Percentiles rank a stretch among this genome's conserved stretches.
Conservation (phyloP, 129 eudicot genomes). For the Escallonia rubra region DNA sequence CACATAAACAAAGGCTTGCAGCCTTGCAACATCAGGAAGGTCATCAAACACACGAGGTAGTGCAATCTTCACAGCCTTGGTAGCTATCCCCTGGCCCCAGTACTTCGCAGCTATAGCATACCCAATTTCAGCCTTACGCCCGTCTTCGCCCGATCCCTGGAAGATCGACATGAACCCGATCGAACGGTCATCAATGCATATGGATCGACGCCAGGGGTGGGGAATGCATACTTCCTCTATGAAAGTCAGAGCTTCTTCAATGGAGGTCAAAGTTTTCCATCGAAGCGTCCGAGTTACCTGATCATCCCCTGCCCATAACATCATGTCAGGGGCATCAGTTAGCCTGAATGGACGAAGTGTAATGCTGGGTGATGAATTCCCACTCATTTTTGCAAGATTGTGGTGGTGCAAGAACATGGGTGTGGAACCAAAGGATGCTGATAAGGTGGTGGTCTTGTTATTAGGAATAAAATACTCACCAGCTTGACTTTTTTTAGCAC, state of each 20-base stretch:
- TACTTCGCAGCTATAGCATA: conserved; percentile 3
- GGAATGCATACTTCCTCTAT: background rate
- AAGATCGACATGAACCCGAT: conserved; percentile 18
- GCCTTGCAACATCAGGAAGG: conserved; percentile 4
- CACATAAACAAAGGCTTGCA: conserved; percentile 11
- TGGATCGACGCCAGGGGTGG: conserved; percentile 29
- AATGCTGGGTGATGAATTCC: background rate
- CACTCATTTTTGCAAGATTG: no score
- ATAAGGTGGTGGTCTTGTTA: no score
- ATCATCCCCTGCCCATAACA: conserved; percentile 14
- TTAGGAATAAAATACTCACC: no score
- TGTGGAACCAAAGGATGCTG: no score
- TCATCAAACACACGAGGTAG: conserved; percentile 7
- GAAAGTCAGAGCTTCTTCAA: conserved; percentile 4
- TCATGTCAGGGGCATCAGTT: conserved; percentile 22
- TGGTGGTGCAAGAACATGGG: no score
- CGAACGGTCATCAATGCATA: conserved; percentile 14
- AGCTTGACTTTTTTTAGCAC: no score
- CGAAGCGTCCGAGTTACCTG: conserved; percentile 5
- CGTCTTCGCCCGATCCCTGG: conserved; percentile 2
- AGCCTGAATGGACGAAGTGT: conserved; percentile 18
- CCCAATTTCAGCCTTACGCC: conserved; percentile 11
- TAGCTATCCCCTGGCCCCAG: conserved; percentile 18
- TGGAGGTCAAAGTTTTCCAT: conserved; percentile 3
- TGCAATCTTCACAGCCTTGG: conserved; percentile 15